phyloP scores from a whole-genome alignment of 306 rosid species.

The Sesbania bispinosa region DNA sequence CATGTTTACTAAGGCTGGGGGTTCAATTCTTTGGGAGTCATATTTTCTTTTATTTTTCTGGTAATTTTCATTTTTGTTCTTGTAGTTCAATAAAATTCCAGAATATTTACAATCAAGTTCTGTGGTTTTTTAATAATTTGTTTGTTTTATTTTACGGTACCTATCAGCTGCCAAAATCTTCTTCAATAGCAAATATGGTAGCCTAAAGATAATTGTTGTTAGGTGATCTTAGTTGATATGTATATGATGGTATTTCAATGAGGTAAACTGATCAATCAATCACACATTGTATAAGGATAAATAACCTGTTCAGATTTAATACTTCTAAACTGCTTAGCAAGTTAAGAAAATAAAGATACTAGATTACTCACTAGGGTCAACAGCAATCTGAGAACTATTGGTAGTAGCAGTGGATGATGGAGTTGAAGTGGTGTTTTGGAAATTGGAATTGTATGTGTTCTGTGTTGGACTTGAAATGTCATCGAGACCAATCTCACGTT shows the following conservation, averaged over 20 bases:
- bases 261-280: neutral
- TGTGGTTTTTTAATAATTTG: neutral
- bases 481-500: conserved; percentile 96
- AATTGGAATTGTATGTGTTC: conserved; percentile 39
- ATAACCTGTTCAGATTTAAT: conserved; percentile 8
- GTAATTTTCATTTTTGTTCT: neutral
- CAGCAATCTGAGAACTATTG: conserved; percentile 41
- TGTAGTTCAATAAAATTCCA: neutral
- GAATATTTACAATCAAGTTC: neutral
- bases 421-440: conserved; percentile 34
- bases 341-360: neutral
- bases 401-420: conserved; percentile 42
- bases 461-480: conserved; percentile 56
- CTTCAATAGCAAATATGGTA: neutral
- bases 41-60: neutral
- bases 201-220: neutral
- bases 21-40: neutral
- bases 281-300: neutral
- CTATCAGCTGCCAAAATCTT: no score
- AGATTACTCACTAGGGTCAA: conserved; percentile 73
- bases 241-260: conserved; percentile 1
- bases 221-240: neutral
- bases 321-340: conserved; percentile 12
- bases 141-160: neutral
- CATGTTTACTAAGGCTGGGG: neutral